Evolutionary conservation across 2,329 filamentous ascomycete species (phyloP), one percentile per base, ranked within the genome.

Genomic region (Beauveria brongniartii): DNA sequence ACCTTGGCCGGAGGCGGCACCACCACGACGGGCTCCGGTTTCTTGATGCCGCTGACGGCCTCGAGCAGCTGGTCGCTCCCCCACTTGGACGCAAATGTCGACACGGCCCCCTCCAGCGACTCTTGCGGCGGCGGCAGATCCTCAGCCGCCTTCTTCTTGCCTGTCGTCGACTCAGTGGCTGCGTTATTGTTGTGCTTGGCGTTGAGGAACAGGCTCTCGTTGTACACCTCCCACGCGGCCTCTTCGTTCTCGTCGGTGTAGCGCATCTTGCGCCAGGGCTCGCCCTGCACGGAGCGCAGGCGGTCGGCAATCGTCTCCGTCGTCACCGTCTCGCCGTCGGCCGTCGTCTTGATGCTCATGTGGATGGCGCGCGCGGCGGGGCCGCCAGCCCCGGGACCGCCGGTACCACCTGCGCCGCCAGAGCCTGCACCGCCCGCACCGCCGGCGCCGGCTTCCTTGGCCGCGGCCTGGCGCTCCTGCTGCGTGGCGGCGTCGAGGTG

Each of bases 401-500:
- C 64, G 2, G 72, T 61, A 70, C 71, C 65, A 69, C 74, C 65
- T 0, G 70, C 56, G 24, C 47, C 48, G 14, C 57, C 50, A 3
- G 57, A 30, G 7, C 48, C 48, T 8, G 24, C 67, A 67, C 74
- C 64, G 7, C 69, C 70, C 7, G 57, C 48, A 12, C 37, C 67
- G 67, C 74, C 64, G 5, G 68, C 70, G 9, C 66, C 65, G 22
- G 71, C 65, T 26, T 74, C 72, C 59, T 73, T 71, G 72, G 75
- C 72, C 18, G 70, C 67, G 57, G 70, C 69, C 71, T 74, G 73
- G 47, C 79, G 78, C 41, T 89, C 85, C 61, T 90, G 82, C 68
- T 97, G 91, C 52, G 87, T 80, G 51, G 86, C 76, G 3, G 94
- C 93, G 74, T 97, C 94, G 66, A 97, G 81, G 75, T 97, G 92